Base-by-base conservation (phyloP, 2,329 filamentous ascomycete species). In the Fusarium sp. region DNA sequence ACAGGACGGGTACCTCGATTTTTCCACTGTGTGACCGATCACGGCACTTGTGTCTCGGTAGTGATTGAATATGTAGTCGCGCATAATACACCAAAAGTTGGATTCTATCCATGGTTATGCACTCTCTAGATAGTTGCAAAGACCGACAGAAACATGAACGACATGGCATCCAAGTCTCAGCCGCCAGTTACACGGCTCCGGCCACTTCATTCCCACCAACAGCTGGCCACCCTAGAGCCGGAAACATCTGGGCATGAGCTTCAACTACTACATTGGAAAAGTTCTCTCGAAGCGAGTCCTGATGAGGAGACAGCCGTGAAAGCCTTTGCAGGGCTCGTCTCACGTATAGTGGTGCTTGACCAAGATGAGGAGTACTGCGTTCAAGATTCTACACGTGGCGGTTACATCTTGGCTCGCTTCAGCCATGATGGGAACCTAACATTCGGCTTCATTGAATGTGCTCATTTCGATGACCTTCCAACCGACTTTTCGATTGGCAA, bases 171-270 rank as follows among this genome's bases (percentile, higher is more conserved):
- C 16, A 14, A 12, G 4, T 5, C 40, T 14, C 22, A 12, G 36
- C 65, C 49, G 14, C 69, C 65, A 3, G 11, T 72, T 4, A 72
- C 69, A 64, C 64, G 72, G 69, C 65, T 72, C 51, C 59, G 69
- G 56, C 69, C 69, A 27, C 69, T 72, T 16, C 64, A 69, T 57
- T 22, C 55, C 24, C 49, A 7, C 5, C 24, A 2, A 20, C 53
- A 57, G 22, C 1, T 17, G 14, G 22, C 5, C 16, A 10, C 53
- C 33, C 27, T 36, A 9, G 6, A 33, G 12, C 16, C 51, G 35
- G 20, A 29, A 44, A 10, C 38, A 27, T 4, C 42, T 57, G 35
- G 9, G 14, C 9, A 27, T 57, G 35, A 57, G 20, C 9, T 46
- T 12, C 31, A 49, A 10, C 3, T 72, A 10, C 33, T 57, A 1